Base-by-base conservation (phyloP, 352 stramenopile genomes). In the Pythium brachiatum region DNA sequence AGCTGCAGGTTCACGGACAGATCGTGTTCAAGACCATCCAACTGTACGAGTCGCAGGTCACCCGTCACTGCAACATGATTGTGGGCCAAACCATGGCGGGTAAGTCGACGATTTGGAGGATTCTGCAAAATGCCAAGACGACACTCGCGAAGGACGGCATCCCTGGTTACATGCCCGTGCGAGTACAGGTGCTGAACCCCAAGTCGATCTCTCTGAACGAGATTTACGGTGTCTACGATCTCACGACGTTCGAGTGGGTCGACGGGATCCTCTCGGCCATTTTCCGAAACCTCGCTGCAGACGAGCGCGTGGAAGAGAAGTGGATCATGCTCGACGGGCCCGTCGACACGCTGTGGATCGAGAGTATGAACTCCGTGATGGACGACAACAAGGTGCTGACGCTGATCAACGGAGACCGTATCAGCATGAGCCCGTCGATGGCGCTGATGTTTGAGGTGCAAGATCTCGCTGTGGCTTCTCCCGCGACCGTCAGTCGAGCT, bases 1-100 rank as follows among this genome's bases (percentile, higher is more conserved):
- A 92, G 23, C 74, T 98, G 7, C 93, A 98, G 62, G 78, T 96
- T 15, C 88, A 98, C 20, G 76, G 78, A 0, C 77, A 89, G 12
- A 98, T 98, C 46, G 87, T 97, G 39, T 95, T 92, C 62, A 98
- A 98, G 76, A 94, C 96, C 2, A 98, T 98, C 32, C 94, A 98
- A 63, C 75, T 98, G 52, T 97, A 97, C 62, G 94, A 98, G 55
- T 96, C 93, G 0, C 95, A 98, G 62, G 86, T 97, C 34, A 97
- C 96, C 21, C 90, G 94, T 1, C 96, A 98, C 57, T 97, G 94
- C 51, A 97, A 96, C 38, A 98, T 97, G 73, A 92, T 98, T 29
- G 94, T 98, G 7, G 94, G 94, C 0, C 90, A 96, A 53, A 97
- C 92, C 0, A 89, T 96, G 61, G 90, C 86, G 7, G 94, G 94